phyloP scores from a whole-genome alignment of 148 eudicot genomes.

The Camellia lanceoleosa region DNA sequence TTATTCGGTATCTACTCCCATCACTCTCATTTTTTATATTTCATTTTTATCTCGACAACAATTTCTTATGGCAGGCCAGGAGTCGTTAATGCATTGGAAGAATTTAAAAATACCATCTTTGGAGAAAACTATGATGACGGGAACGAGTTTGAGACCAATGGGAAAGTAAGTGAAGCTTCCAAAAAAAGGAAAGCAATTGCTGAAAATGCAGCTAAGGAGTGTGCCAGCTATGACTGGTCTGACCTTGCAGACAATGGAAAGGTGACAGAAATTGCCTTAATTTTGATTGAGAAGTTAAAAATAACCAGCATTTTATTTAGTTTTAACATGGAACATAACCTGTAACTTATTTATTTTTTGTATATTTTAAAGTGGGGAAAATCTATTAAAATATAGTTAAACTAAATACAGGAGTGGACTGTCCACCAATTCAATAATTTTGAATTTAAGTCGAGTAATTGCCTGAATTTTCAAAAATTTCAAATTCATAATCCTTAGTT shows the following conservation, averaged over 20 bases:
- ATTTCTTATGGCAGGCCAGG: constrained; percentile 54
- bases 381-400: background rate
- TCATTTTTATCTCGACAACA: background rate
- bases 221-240: constrained; percentile 70
- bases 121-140: constrained; percentile 67
- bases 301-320: too few relatives aligned
- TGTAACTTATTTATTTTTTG: too few relatives aligned
- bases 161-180: constrained; percentile 44
- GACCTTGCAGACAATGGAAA: constrained; percentile 86
- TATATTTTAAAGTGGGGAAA: background rate
- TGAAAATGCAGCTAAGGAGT: constrained; percentile 58
- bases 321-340: too few relatives aligned
- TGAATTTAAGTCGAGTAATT: background rate
- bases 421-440: background rate
- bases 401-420: background rate
- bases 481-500: background rate
- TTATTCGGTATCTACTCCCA: background rate
- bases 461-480: background rate
- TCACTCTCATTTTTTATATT: background rate
- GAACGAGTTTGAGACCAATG: constrained; percentile 13
- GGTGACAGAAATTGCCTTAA: constrained; percentile 35
- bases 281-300: too few relatives aligned
- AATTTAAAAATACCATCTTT: constrained; percentile 70
- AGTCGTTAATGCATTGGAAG: constrained; percentile 74
- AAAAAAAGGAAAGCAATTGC: constrained; percentile 72